Base-by-base conservation (phyloP, 208 protist species). In the Polymyxa betae region DNA sequence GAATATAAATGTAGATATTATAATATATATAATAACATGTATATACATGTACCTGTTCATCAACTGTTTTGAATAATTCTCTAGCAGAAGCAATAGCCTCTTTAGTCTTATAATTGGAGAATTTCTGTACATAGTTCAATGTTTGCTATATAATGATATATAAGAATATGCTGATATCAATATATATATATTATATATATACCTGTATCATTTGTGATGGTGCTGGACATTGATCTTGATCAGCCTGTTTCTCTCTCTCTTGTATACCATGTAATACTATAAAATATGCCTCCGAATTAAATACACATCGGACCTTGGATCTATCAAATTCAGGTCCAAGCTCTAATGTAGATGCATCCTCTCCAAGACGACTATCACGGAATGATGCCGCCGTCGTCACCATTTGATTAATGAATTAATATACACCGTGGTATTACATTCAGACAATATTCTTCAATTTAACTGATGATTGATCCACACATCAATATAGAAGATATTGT, bases 71-170 rank as follows among this genome's bases (percentile, higher is more conserved):
- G n/a, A 82, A 35, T 82, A 82, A 64, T 38, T 90, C 49, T n/a
- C 89, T 12, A 35, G 89, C 89, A 40, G 54, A 45, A 1, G 44
- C 87, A 68, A 88, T 77, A 10, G 60, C 60, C 60, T 49, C 45
- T 68, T 90, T 90, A 1, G 89, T 90, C 24, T 66, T 66, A 49
- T 82, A 90, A 68, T 90, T 88, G 49, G 54, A 82, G 49, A 90
- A 90, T 64, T 90, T 90, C 32, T 90, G 54, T 38, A 90, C 89
- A 41, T 90, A 90, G 49, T 90, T 88, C 0, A 90, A 32, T 16
- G 89, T 90, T 88, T 66, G 40, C 89, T 90, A 24, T 60, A 60
- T 5, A 60, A 29, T 60, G 49, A 60, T 60, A 60, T 60, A 60
- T 60, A 60, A 60, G 5, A 60, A 60, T 29, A 60, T 29, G 24